Evolutionary conservation across 2,329 filamentous ascomycete genomes (phyloP).

Genomic region (Aspergillus quadrilineatus): DNA sequence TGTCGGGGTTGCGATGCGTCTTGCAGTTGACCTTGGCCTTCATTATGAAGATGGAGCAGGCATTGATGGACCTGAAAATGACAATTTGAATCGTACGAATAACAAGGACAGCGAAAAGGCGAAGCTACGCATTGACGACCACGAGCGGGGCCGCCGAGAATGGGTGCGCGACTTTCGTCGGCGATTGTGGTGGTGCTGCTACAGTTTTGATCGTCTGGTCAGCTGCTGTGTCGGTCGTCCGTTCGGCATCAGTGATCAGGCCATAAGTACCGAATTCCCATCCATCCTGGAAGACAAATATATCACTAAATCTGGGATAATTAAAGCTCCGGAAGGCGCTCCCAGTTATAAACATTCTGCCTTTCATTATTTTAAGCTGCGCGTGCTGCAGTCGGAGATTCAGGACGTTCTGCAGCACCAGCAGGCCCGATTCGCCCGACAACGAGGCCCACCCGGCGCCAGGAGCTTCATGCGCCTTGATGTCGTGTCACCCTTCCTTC

Average conservation of each 20-base stretch:
- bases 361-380: constrained; percentile 86
- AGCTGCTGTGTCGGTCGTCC: constrained; percentile 90
- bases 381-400: constrained; percentile 90
- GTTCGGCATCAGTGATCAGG: constrained; percentile 92
- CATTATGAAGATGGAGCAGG: constrained; percentile 86
- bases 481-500: constrained; percentile 80
- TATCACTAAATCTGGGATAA: constrained; percentile 77
- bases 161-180: constrained; percentile 84
- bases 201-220: constrained; percentile 90
- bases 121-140: constrained; percentile 46
- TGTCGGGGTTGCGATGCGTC: constrained; percentile 83
- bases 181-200: constrained; percentile 95
- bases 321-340: constrained; percentile 58
- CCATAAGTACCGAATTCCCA: constrained; percentile 92
- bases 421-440: constrained; percentile 76
- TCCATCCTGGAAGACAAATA: constrained; percentile 83
- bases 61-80: constrained; percentile 51
- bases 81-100: constrained; percentile 25
- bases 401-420: constrained; percentile 90
- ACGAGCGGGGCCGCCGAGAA: constrained; percentile 68
- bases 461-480: constrained; percentile 76
- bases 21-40: constrained; percentile 87
- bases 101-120: constrained; percentile 23
- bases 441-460: constrained; percentile 60
- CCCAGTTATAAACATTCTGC: constrained; percentile 89